A percentile compares a stretch with the other conserved stretches of the same genome.
Conservation (phyloP, 805 yeast genomes). For the Brettanomyces sp. region DNA sequence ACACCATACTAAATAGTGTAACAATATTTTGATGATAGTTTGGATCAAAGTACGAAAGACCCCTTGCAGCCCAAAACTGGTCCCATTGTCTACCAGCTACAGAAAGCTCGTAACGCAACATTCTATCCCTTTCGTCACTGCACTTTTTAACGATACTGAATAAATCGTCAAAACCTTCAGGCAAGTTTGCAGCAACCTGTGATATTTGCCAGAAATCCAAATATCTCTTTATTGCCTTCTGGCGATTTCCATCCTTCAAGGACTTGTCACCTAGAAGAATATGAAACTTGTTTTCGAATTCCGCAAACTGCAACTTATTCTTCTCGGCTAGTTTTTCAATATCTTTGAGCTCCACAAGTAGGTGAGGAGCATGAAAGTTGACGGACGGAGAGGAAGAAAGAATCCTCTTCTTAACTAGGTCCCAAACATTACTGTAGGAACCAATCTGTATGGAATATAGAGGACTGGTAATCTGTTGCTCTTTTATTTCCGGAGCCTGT, state of each 20-base stretch:
- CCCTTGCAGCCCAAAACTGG: constrained; percentile 33
- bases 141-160: constrained; percentile 28
- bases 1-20: constrained; percentile 72
- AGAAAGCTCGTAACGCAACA: constrained; percentile 20
- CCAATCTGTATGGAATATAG: constrained; percentile 12
- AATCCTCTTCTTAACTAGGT: constrained; percentile 35
- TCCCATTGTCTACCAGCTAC: constrained; percentile 60
- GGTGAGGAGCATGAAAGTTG: constrained; percentile 54
- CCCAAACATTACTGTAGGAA: constrained; percentile 22
- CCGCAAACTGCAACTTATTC: constrained; percentile 20
- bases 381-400: constrained; percentile 85
- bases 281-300: constrained; percentile 9
- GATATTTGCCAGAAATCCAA: constrained; percentile 10
- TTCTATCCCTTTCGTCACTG: constrained; percentile 19
- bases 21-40: constrained; percentile 71
- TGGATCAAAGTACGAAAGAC: constrained; percentile 52
- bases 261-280: constrained; percentile 22
- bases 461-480: constrained; percentile 9
- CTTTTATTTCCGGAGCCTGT: constrained; percentile 30
- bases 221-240: constrained; percentile 5
- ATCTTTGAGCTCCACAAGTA: constrained; percentile 11
- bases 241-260: constrained; percentile 16
- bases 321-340: constrained; percentile 21
- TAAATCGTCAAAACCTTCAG: constrained; percentile 28
- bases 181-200: constrained; percentile 20